Evolutionary conservation across 225 moss, liverwort and hornwort species (phyloP).

Genomic region (Neckera pumila): DNA sequence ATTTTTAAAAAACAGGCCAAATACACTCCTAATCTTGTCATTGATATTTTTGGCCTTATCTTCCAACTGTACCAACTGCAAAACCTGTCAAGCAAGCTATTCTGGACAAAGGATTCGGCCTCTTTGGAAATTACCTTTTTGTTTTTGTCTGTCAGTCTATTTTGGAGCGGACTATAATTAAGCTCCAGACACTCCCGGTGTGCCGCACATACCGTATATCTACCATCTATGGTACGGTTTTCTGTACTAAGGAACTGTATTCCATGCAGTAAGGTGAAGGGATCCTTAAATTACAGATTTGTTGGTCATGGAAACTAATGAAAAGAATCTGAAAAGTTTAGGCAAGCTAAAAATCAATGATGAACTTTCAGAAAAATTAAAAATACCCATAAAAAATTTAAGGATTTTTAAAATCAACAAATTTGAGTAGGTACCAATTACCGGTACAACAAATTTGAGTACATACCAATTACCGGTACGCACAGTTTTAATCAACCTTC

Average conservation of each 20-base stretch:
- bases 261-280: background rate
- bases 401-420: no score
- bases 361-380: background rate
- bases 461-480: no score
- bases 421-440: background rate
- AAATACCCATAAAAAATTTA: no score
- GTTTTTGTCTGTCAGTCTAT: background rate
- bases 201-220: background rate
- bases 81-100: background rate
- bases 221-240: background rate
- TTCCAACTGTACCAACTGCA: constrained; percentile 6
- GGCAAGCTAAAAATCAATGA: background rate
- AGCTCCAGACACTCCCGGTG: background rate
- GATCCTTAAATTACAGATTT: background rate
- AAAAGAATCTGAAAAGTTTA: background rate
- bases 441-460: no score
- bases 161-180: background rate
- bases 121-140: background rate
- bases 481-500: background rate
- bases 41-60: background rate
- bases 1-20: no score
- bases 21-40: background rate
- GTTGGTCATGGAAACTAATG: background rate
- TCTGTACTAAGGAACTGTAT: background rate
- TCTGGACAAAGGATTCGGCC: background rate